Evolutionary conservation across 2,329 filamentous ascomycete genomes (phyloP).

Genomic region (Venturia aucupariae): DNA sequence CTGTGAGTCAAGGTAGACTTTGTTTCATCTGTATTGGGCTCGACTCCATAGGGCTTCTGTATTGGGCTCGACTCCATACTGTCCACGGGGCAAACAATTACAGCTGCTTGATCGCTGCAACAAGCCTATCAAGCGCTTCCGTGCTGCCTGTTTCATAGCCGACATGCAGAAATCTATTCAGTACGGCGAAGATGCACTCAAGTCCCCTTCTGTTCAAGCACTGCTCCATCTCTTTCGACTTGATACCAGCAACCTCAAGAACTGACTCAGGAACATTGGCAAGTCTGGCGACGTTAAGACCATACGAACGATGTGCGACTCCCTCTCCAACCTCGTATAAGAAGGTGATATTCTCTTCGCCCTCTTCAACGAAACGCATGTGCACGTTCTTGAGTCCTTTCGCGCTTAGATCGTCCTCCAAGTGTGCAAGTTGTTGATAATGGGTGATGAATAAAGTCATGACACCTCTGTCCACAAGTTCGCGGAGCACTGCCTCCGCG

Average conservation of each 20-base stretch:
- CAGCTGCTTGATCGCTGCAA: background rate
- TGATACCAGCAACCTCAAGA: conserved; percentile 67
- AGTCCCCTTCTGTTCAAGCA: conserved; percentile 25
- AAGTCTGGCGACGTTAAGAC: conserved; percentile 81
- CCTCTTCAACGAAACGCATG: conserved; percentile 75
- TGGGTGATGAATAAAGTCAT: conserved; percentile 95
- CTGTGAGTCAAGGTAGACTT: background rate
- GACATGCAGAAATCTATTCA: background rate
- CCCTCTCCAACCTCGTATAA: conserved; percentile 87
- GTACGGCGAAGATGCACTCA: background rate
- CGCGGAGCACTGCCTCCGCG: conserved; percentile 79
- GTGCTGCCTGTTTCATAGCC: background rate
- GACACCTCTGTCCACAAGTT: conserved; percentile 67
- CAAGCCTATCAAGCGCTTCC: background rate
- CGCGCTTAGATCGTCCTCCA: conserved; percentile 58
- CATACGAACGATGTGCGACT: conserved; percentile 88
- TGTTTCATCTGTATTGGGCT: background rate
- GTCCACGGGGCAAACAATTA: background rate
- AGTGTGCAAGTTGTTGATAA: conserved; percentile 76
- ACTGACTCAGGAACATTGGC: conserved; percentile 71
- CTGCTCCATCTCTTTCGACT: conserved; percentile 72
- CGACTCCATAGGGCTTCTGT: no score
- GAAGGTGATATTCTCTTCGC: conserved; percentile 80
- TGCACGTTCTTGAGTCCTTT: conserved; percentile 76
- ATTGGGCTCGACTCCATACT: no score